Conservation (phyloP, 352 stramenopile genomes). For the Thalassiosira mediterranea region DNA sequence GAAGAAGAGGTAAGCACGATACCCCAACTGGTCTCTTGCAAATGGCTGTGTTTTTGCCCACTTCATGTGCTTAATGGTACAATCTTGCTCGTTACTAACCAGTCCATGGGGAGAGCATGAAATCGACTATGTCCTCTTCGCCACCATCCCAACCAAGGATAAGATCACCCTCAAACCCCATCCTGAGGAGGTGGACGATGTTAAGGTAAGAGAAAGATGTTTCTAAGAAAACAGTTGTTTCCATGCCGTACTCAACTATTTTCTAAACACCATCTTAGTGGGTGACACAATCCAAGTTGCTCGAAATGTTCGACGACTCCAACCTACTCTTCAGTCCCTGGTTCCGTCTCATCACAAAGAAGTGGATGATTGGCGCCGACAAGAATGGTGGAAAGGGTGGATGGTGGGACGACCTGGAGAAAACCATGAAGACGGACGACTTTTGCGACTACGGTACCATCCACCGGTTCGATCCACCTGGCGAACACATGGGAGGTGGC, state of each 20-base stretch:
- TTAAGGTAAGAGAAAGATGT: no score
- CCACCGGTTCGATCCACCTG: slow-evolving; percentile 87
- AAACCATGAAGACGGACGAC: slow-evolving; percentile 80
- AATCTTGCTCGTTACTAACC: slow-evolving; percentile 65
- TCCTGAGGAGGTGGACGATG: slow-evolving; percentile 89
- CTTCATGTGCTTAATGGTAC: not conserved
- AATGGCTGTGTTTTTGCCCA: not conserved
- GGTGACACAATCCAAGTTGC: slow-evolving; percentile 81
- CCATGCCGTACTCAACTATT: no score
- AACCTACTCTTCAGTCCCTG: slow-evolving; percentile 84
- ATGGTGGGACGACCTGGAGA: slow-evolving; percentile 87
- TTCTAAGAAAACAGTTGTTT: no score
- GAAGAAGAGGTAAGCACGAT: slow-evolving; percentile 55
- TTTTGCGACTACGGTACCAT: slow-evolving; percentile 85
- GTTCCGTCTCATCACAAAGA: slow-evolving; percentile 87
- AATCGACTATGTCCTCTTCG: slow-evolving; percentile 98
- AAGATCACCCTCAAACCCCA: slow-evolving; percentile 89
- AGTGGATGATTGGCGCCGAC: slow-evolving; percentile 70
- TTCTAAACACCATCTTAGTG: no score
- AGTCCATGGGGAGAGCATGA: slow-evolving; percentile 93
- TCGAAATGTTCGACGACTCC: slow-evolving; percentile 71
- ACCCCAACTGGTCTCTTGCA: not conserved
- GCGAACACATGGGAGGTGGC: slow-evolving; percentile 82
- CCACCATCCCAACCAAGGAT: slow-evolving; percentile 75
- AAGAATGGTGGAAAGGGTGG: slow-evolving; percentile 29